Evolutionary conservation across 2,329 filamentous ascomycete genomes (phyloP).

Genomic region (Davidsoniella virescens): DNA sequence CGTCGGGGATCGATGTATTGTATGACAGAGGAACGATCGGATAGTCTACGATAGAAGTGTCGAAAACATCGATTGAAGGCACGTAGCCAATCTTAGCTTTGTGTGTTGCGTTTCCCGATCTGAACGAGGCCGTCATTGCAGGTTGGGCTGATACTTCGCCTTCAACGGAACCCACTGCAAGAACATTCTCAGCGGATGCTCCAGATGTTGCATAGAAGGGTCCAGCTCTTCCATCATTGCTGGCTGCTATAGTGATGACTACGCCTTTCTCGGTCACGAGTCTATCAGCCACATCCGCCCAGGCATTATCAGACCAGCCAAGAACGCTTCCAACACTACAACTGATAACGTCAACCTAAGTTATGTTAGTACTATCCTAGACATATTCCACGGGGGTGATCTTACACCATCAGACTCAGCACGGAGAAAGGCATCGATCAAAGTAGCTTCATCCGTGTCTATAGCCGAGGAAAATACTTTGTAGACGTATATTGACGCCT

Average conservation of each 20-base stretch:
- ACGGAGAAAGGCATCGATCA: slow-evolving; percentile 22
- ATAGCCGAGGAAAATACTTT: slow-evolving; percentile 29
- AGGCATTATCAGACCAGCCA: slow-evolving; percentile 27
- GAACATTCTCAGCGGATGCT: slow-evolving; percentile 25
- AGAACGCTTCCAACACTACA: slow-evolving; percentile 24
- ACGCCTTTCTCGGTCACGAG: slow-evolving; percentile 29
- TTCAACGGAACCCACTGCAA: slow-evolving; percentile 27
- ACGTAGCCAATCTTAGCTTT: slow-evolving; percentile 7
- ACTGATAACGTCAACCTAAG: slow-evolving; percentile 26
- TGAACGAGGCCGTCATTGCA: slow-evolving; percentile 2
- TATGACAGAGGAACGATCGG: slow-evolving; percentile 28
- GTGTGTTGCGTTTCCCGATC: neutral
- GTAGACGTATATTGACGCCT: slow-evolving; percentile 15
- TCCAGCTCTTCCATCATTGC: slow-evolving; percentile 32
- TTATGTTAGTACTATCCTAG: neutral
- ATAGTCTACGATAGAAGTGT: slow-evolving; percentile 1
- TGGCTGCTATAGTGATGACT: slow-evolving; percentile 33
- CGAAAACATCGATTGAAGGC: slow-evolving; percentile 5
- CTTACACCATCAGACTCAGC: slow-evolving; percentile 21
- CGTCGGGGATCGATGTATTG: slow-evolving; percentile 16
- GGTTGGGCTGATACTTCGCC: slow-evolving; percentile 9
- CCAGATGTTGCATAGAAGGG: slow-evolving; percentile 30
- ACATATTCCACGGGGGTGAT: neutral
- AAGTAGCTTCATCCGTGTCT: slow-evolving; percentile 19
- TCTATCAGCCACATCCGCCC: slow-evolving; percentile 25